Conservation (phyloP, 768 basidiomycete genomes). For the Sporobolomyces pararoseus region DNA sequence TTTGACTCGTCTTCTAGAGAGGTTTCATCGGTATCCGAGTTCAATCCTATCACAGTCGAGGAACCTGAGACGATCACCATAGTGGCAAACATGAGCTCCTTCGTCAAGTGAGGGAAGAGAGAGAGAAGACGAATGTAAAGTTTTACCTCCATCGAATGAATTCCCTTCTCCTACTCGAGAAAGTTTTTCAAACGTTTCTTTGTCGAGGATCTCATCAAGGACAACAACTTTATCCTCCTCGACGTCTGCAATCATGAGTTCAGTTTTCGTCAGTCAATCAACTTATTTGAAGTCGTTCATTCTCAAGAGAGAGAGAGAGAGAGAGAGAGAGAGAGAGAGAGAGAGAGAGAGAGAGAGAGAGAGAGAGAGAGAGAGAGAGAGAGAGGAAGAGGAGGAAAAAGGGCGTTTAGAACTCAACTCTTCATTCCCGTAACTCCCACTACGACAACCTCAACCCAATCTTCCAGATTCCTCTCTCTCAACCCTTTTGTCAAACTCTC, state of each 20-base stretch:
- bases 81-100: too few species aligned
- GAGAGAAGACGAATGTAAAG: not conserved
- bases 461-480: conserved; percentile 32
- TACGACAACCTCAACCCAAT: conserved; percentile 81
- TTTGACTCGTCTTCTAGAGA: conserved; percentile 56
- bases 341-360: too few species aligned
- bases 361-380: too few species aligned
- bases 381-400: too few species aligned
- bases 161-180: too few species aligned
- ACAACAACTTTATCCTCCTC: conserved; percentile 68
- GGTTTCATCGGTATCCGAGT: conserved; percentile 65
- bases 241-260: conserved; percentile 66
- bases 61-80: not conserved
- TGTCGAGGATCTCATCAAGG: conserved; percentile 74
- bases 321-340: too few species aligned
- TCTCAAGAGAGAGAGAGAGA: too few species aligned
- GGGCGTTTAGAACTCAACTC: conserved; percentile 5
- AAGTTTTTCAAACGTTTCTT: conserved; percentile 56
- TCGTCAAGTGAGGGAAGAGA: too few species aligned
- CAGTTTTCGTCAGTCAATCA: too few species aligned
- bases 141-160: conserved; percentile 62
- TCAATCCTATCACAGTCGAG: conserved; percentile 49
- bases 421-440: conserved; percentile 54
- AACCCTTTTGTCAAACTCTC: not conserved
- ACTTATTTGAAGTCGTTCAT: too few species aligned